phyloP scores from a whole-genome alignment of 805 yeast species.

The Metschnikowia dekortorum region DNA sequence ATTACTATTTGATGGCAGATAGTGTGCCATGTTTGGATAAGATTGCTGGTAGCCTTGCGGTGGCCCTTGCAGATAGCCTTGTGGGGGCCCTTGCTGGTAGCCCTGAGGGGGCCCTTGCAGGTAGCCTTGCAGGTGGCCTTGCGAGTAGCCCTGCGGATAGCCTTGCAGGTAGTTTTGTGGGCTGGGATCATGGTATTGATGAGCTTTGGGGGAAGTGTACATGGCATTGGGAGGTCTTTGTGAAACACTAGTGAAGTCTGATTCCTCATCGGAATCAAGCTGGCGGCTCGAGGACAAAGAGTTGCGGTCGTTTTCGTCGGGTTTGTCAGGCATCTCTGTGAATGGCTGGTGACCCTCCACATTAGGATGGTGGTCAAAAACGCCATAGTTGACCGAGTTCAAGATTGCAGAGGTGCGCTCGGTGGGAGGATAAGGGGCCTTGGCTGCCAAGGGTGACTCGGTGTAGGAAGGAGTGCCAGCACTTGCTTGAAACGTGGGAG shows the following conservation, averaged over 20 bases:
- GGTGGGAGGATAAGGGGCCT: constrained; percentile 24
- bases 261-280: constrained; percentile 40
- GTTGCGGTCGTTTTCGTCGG: constrained; percentile 7
- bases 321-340: constrained; percentile 32
- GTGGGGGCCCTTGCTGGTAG: neutral
- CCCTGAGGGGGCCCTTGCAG: neutral
- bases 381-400: constrained; percentile 24
- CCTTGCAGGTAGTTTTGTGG: neutral
- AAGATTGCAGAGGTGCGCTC: constrained; percentile 17
- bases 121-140: neutral
- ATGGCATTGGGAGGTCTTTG: constrained; percentile 67
- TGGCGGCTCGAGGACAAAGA: constrained; percentile 9
- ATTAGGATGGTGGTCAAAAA: constrained; percentile 42
- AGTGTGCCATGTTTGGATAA: constrained; percentile 5
- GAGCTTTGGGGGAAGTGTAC: constrained; percentile 10
- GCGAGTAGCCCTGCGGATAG: constrained; percentile 6
- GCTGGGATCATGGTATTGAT: neutral
- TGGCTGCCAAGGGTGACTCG: constrained; percentile 14
- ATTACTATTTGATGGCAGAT: constrained; percentile 6
- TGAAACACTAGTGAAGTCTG: constrained; percentile 75
- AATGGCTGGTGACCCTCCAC: constrained; percentile 45
- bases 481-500: constrained; percentile 28
- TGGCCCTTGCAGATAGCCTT: neutral
- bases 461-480: constrained; percentile 23
- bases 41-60: constrained; percentile 7